Conservation (phyloP, 768 basidiomycete genomes). For the Daedaleopsis sinensis region DNA sequence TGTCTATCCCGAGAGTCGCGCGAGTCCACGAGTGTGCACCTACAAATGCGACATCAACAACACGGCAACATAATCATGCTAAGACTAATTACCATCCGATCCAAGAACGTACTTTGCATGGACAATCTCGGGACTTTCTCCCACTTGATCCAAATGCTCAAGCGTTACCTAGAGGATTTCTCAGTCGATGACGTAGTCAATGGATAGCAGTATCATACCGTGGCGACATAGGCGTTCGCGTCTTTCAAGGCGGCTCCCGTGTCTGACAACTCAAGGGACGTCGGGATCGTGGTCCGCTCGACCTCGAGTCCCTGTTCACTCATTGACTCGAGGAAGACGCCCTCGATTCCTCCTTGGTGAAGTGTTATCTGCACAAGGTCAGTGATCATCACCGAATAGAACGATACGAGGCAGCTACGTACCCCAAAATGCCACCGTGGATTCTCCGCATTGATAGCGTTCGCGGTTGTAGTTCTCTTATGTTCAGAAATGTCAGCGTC, state of each 20-base stretch:
- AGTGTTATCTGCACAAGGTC: no score
- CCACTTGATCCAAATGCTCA: constrained; percentile 40
- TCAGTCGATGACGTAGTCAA: background rate
- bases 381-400: no score
- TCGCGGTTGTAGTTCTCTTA: no score
- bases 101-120: constrained; percentile 68
- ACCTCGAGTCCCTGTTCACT: constrained; percentile 48
- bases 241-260: constrained; percentile 42
- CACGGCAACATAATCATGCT: background rate
- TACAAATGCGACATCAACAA: constrained; percentile 25
- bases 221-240: constrained; percentile 37
- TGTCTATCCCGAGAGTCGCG: constrained; percentile 59
- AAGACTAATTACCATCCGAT: no score
- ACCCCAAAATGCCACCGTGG: no score
- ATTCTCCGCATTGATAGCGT: no score
- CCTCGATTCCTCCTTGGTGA: constrained; percentile 33
- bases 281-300: constrained; percentile 51
- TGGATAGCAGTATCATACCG: constrained; percentile 20
- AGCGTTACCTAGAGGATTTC: constrained; percentile 43
- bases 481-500: no score
- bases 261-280: constrained; percentile 48
- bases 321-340: constrained; percentile 61
- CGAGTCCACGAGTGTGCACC: constrained; percentile 87
- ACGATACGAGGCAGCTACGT: no score
- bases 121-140: constrained; percentile 56